A percentile compares a stretch with the other conserved stretches of the same genome.
phyloP scores from a whole-genome alignment of 1,284 basidiomycete species.

The Ceratobasidium sp. region DNA sequence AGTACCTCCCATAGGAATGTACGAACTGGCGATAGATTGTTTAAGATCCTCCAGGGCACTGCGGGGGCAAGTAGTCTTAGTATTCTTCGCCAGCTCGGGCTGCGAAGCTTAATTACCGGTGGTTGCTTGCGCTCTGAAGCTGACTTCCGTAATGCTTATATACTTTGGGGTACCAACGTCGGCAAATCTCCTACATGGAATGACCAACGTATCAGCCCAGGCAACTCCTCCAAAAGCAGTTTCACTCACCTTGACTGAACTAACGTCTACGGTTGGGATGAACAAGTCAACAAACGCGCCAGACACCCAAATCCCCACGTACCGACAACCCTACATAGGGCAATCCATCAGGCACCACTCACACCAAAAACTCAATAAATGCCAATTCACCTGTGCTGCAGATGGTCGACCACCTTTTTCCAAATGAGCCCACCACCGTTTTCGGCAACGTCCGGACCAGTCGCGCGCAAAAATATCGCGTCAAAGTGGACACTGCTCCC shows the following conservation, averaged over 20 bases:
- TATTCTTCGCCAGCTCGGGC: neutral
- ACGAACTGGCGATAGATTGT: slow-evolving; percentile 24
- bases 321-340: slow-evolving; percentile 28
- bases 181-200: slow-evolving; percentile 11
- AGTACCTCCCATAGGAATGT: neutral
- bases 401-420: slow-evolving; percentile 16
- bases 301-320: neutral
- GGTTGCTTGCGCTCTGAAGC: neutral
- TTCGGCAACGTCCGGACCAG: slow-evolving; percentile 76
- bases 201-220: neutral
- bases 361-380: neutral
- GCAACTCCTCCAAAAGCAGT: neutral
- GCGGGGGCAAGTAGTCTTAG: neutral
- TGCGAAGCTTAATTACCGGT: slow-evolving; percentile 17
- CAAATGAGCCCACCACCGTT: slow-evolving; percentile 12
- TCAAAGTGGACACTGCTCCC: slow-evolving; percentile 87
- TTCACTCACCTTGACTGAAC: slow-evolving; percentile 13
- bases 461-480: slow-evolving; percentile 72
- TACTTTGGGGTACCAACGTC: slow-evolving; percentile 31
- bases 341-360: neutral
- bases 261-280: slow-evolving; percentile 20
- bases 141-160: neutral
- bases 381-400: slow-evolving; percentile 32
- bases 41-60: slow-evolving; percentile 32
- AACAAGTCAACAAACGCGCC: neutral